Evolutionary conservation across 2,329 filamentous ascomycete genomes (phyloP).

Genomic region (Fusarium humuli): DNA sequence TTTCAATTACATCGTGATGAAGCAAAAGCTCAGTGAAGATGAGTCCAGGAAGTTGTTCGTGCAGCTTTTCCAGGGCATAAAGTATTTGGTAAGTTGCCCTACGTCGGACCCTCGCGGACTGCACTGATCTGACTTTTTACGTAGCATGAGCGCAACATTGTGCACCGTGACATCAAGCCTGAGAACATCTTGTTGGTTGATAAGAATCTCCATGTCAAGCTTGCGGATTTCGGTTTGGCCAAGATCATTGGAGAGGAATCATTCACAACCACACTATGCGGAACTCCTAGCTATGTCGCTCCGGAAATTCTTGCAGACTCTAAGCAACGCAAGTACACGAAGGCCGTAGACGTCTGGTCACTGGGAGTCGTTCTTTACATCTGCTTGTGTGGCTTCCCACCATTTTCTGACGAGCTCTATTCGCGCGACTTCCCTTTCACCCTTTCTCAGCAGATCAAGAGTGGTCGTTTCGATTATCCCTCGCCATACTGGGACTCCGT

Average conservation of each 20-base stretch:
- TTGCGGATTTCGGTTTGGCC: constrained; percentile 95
- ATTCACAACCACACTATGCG: constrained; percentile 95
- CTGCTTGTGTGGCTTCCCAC: constrained; percentile 94
- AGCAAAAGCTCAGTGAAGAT: constrained; percentile 85
- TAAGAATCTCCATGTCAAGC: constrained; percentile 85
- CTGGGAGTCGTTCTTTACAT: constrained; percentile 98
- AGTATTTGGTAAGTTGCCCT: constrained; percentile 80
- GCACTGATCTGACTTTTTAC: constrained; percentile 5
- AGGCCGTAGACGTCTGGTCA: constrained; percentile 96
- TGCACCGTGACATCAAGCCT: constrained; percentile 97
- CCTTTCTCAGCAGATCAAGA: constrained; percentile 90
- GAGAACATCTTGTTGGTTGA: constrained; percentile 94
- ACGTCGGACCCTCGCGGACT: not conserved
- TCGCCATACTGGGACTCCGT: constrained; percentile 84
- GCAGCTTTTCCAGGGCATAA: constrained; percentile 92
- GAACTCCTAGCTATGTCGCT: constrained; percentile 97
- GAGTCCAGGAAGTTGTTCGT: constrained; percentile 89
- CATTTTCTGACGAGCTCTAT: constrained; percentile 94
- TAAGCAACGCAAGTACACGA: constrained; percentile 87
- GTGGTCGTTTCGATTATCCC: constrained; percentile 91
- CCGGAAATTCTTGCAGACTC: constrained; percentile 91
- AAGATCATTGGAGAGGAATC: constrained; percentile 99
- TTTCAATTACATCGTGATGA: constrained; percentile 94
- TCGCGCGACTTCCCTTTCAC: constrained; percentile 84
- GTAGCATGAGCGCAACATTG: constrained; percentile 95